Percentiles rank a stretch among this genome's conserved stretches.
Conservation (phyloP, 2,329 filamentous ascomycete species). For the Fusarium algeriense region DNA sequence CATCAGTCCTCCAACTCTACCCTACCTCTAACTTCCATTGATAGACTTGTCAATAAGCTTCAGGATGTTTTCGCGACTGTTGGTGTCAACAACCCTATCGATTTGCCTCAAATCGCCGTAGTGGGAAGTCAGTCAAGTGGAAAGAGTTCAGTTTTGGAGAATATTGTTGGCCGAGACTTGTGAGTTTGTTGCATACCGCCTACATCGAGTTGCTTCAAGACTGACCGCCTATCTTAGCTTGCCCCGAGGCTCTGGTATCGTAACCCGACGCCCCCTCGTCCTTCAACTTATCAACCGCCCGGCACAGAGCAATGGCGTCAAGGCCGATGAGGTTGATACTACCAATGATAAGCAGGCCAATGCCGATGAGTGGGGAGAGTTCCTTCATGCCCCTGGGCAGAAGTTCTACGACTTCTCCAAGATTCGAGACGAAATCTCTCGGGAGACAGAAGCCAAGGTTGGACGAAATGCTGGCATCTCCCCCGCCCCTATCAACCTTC, state of each 20-base stretch:
- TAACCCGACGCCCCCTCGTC: constrained; percentile 94
- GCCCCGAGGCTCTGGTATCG: constrained; percentile 96
- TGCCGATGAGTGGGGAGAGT: constrained; percentile 97
- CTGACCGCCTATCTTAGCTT: constrained; percentile 68
- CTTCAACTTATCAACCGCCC: constrained; percentile 97
- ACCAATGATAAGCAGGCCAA: constrained; percentile 90
- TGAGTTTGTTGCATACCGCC: constrained; percentile 63
- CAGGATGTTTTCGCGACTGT: constrained; percentile 99
- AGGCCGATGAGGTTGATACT: constrained; percentile 72
- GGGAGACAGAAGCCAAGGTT: constrained; percentile 96
- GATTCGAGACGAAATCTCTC: constrained; percentile 96
- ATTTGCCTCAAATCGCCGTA: constrained; percentile 97
- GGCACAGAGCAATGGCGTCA: constrained; percentile 79
- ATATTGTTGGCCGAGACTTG: constrained; percentile 99
- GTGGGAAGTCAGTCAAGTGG: constrained; percentile 99
- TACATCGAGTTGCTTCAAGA: constrained; percentile 10
- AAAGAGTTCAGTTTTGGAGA: constrained; percentile 99
- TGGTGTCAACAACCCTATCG: constrained; percentile 98
- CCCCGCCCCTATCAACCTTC: constrained; percentile 94
- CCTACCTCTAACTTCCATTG: constrained; percentile 39
- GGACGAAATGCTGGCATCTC: constrained; percentile 97
- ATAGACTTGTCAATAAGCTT: constrained; percentile 93
- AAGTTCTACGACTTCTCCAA: constrained; percentile 99
- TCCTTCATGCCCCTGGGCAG: constrained; percentile 95
- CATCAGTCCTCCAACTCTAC: constrained; percentile 27